phyloP scores from a whole-genome alignment of 208 protist species.

The Acanthamoeba healyi region DNA sequence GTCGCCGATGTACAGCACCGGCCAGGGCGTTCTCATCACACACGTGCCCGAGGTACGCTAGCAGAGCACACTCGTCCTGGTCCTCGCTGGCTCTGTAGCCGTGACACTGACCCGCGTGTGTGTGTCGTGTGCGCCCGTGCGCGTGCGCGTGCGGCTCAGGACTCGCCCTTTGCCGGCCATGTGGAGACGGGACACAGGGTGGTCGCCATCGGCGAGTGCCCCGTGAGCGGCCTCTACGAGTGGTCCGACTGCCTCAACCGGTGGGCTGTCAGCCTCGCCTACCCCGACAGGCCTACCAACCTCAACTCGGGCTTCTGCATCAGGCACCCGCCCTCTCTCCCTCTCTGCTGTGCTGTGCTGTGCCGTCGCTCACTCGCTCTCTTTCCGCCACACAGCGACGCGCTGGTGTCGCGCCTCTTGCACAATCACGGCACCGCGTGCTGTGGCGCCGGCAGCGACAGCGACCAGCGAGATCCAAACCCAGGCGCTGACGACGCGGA shows the following conservation, averaged over 20 bases:
- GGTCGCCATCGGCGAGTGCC: constrained; percentile 46
- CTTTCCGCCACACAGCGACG: neutral
- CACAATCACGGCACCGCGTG: constrained; percentile 4
- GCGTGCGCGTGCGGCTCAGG: neutral
- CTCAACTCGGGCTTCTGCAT: constrained; percentile 65
- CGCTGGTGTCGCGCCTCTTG: neutral
- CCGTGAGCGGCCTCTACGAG: neutral
- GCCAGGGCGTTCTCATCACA: constrained; percentile 11
- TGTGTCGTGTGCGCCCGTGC: neutral
- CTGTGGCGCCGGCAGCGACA: neutral
- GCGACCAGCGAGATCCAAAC: neutral
- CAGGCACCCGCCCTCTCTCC: too few relatives aligned
- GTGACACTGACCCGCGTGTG: too few relatives aligned
- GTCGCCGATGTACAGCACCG: constrained; percentile 8
- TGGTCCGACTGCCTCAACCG: constrained; percentile 55
- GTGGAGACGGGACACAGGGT: neutral
- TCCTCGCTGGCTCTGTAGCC: too few relatives aligned
- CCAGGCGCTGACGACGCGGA: neutral
- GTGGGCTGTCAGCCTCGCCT: neutral
- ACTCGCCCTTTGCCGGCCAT: constrained; percentile 61
- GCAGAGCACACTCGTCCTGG: too few relatives aligned
- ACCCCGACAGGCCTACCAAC: neutral
- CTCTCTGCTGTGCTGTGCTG: too few relatives aligned
- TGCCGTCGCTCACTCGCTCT: too few relatives aligned
- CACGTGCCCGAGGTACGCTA: neutral